These are phyloP conservation scores for Gaillardinia entomophila DNA, from an alignment of 805 yeast species.

Conservation along the genomic window DNA sequence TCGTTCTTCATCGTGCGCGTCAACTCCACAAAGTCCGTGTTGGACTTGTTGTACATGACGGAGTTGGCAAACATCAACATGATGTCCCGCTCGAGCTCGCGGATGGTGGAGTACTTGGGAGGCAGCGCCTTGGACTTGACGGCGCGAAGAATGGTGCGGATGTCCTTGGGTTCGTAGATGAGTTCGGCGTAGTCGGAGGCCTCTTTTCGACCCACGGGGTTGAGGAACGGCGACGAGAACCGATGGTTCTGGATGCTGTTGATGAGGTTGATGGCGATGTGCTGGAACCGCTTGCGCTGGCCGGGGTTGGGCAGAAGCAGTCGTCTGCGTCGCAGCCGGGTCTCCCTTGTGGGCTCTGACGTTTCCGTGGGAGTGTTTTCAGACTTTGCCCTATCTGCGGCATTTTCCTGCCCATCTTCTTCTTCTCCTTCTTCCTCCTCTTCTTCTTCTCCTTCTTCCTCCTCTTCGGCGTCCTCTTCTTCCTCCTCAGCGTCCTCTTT, in stretches of 20 bases:
- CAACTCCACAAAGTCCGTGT: slow-evolving; percentile 55
- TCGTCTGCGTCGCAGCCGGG: neutral
- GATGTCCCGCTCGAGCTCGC: slow-evolving; percentile 61
- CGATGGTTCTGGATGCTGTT: slow-evolving; percentile 64
- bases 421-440: slow-evolving; percentile 1
- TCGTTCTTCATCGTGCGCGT: slow-evolving; percentile 69
- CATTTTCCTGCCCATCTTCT: slow-evolving; percentile 1
- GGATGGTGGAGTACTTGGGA: slow-evolving; percentile 46
- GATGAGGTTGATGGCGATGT: slow-evolving; percentile 55
- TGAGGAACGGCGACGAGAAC: slow-evolving; percentile 67
- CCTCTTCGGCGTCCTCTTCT: slow-evolving; percentile 3
- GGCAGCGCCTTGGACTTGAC: slow-evolving; percentile 39
- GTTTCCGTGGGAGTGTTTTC: neutral
- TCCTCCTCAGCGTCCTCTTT: slow-evolving; percentile 4
- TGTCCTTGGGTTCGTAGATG: slow-evolving; percentile 60
- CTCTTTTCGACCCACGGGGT: slow-evolving; percentile 60
- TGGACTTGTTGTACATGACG: slow-evolving; percentile 70
- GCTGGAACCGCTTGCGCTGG: slow-evolving; percentile 51
- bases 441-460: slow-evolving; percentile 2
- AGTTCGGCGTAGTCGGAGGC: slow-evolving; percentile 66
- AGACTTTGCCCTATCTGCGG: slow-evolving; percentile 1
- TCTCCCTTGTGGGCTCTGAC: slow-evolving; percentile 2
- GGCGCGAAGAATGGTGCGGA: slow-evolving; percentile 54
- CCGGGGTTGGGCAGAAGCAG: neutral
- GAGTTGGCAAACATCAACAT: slow-evolving; percentile 80